phyloP scores from a whole-genome alignment of 164 flowering plant genomes.

The Sedum album region DNA sequence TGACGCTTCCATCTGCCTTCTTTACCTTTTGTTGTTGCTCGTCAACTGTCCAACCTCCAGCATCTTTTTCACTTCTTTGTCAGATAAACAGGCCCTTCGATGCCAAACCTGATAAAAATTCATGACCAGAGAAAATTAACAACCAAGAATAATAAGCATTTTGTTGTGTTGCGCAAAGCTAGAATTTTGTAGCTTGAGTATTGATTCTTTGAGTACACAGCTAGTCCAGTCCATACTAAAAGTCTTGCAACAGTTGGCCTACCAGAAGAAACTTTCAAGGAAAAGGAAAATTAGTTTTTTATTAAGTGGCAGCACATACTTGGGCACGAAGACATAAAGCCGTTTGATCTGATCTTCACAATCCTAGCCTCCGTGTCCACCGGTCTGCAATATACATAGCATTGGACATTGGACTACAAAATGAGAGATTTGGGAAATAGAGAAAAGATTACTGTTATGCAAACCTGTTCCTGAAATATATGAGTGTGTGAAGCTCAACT shows the following conservation, averaged over 20 bases:
- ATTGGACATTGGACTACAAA: neutral
- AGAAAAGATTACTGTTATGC: neutral
- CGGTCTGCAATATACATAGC: conserved; percentile 52
- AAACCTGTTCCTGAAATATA: conserved; percentile 83
- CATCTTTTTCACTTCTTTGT: conserved; percentile 43
- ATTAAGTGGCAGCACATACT: conserved; percentile 35
- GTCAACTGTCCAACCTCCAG: conserved; percentile 72
- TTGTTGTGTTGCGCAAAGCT: too few relatives aligned
- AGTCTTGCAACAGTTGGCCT: too few relatives aligned
- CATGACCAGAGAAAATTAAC: neutral
- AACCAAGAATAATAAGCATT: too few relatives aligned
- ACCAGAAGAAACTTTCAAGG: neutral
- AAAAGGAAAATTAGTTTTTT: neutral
- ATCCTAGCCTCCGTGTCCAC: conserved; percentile 91
- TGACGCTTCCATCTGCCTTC: conserved; percentile 58
- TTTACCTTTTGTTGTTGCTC: conserved; percentile 79
- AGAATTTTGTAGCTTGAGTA: too few relatives aligned
- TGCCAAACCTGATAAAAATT: conserved; percentile 60
- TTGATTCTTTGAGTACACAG: too few relatives aligned
- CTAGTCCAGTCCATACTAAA: too few relatives aligned
- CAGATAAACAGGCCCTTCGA: conserved; percentile 88
- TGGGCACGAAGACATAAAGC: conserved; percentile 96
- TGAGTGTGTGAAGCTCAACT: conserved; percentile 91
- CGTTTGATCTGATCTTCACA: conserved; percentile 88
- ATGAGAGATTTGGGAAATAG: conserved; percentile 8